These are phyloP conservation scores for Garcileccinum viscosum DNA, from an alignment of 1,284 basidiomycete species.

Conservation along the genomic window DNA sequence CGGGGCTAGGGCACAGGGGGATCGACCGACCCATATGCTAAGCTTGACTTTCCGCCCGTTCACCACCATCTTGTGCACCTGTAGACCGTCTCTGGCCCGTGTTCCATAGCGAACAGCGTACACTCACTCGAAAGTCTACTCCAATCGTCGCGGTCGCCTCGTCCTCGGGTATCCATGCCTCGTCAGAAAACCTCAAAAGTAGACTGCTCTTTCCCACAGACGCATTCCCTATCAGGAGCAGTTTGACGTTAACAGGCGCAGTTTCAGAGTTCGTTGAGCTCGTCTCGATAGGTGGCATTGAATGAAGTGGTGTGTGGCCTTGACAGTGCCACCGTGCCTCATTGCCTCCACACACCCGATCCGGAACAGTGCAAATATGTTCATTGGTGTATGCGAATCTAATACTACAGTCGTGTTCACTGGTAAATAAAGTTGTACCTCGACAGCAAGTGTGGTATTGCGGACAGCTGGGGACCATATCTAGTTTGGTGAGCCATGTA, in stretches of 20 bases:
- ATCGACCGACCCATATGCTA: slow-evolving; percentile 76
- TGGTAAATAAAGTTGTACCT: slow-evolving; percentile 83
- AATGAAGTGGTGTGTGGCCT: slow-evolving; percentile 6
- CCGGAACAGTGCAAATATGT: slow-evolving; percentile 23
- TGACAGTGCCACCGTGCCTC: slow-evolving; percentile 24
- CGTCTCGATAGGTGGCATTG: slow-evolving; percentile 28
- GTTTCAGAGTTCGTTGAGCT: slow-evolving; percentile 18
- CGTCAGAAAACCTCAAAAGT: slow-evolving; percentile 92
- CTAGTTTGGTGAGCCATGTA: slow-evolving; percentile 15
- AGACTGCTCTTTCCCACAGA: slow-evolving; percentile 93
- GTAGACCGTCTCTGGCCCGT: slow-evolving; percentile 2
- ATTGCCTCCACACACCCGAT: slow-evolving; percentile 29
- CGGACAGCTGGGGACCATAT: slow-evolving; percentile 83
- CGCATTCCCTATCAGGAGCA: slow-evolving; percentile 85
- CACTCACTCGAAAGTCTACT: slow-evolving; percentile 77
- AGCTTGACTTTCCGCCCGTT: slow-evolving; percentile 81
- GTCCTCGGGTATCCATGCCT: slow-evolving; percentile 94
- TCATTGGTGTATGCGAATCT: slow-evolving; percentile 9
- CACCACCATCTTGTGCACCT: slow-evolving; percentile 86
- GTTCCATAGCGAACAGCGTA: neutral
- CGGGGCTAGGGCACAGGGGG: neutral
- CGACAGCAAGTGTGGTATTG: slow-evolving; percentile 92
- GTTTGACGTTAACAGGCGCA: slow-evolving; percentile 56
- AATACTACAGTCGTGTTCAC: slow-evolving; percentile 31
- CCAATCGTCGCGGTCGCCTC: slow-evolving; percentile 96